phyloP scores from a whole-genome alignment of 495 filamentous ascomycete genomes.

The Usnea hakonensis region DNA sequence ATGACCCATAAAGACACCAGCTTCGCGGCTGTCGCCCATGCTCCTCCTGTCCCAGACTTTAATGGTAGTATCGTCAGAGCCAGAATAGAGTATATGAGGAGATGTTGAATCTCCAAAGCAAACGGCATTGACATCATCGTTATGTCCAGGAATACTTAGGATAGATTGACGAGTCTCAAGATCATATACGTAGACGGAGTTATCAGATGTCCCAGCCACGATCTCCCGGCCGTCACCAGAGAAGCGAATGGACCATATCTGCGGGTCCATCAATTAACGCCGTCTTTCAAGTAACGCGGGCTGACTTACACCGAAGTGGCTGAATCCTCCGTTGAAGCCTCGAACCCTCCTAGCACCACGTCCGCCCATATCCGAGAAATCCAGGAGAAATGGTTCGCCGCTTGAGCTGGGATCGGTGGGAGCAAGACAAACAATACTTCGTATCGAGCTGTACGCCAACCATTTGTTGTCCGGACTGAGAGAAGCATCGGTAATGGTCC shows the following conservation, averaged over 20 bases:
- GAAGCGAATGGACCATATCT: slow-evolving; percentile 89
- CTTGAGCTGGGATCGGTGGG: slow-evolving; percentile 75
- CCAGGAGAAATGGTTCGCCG: slow-evolving; percentile 67
- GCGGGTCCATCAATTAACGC: slow-evolving; percentile 23
- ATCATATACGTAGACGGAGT: slow-evolving; percentile 86
- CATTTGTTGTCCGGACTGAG: slow-evolving; percentile 88
- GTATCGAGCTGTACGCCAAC: slow-evolving; percentile 82
- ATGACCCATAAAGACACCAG: slow-evolving; percentile 89
- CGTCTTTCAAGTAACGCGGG: background rate
- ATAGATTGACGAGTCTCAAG: slow-evolving; percentile 69
- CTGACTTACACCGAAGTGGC: slow-evolving; percentile 44
- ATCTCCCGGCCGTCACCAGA: slow-evolving; percentile 88
- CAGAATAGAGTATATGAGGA: slow-evolving; percentile 93
- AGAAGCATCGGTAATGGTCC: slow-evolving; percentile 93
- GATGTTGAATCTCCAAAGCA: slow-evolving; percentile 86
- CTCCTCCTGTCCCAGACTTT: slow-evolving; percentile 95
- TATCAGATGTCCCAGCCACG: slow-evolving; percentile 75
- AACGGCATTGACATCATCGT: slow-evolving; percentile 91
- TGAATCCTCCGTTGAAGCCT: slow-evolving; percentile 36
- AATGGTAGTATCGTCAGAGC: slow-evolving; percentile 63
- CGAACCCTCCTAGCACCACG: slow-evolving; percentile 26
- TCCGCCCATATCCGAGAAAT: slow-evolving; percentile 52
- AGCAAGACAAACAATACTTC: slow-evolving; percentile 72
- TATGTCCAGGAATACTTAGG: slow-evolving; percentile 68
- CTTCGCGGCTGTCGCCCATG: slow-evolving; percentile 79